phyloP scores from a whole-genome alignment of 163 green algal species.

The Scenedesmus sp. region DNA sequence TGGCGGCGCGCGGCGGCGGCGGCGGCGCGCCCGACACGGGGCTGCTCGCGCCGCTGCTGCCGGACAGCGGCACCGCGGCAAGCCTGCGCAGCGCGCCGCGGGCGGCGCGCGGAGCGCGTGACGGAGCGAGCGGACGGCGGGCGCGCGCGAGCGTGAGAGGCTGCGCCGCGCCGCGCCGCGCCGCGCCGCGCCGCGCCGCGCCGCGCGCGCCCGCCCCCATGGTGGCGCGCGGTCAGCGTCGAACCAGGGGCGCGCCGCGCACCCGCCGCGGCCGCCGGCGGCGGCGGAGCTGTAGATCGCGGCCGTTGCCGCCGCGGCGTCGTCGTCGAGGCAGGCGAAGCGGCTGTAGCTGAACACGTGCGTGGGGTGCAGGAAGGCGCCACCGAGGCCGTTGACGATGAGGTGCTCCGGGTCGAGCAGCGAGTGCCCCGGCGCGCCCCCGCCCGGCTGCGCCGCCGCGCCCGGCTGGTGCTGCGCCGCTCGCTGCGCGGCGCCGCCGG shows the following conservation, averaged over 20 bases:
- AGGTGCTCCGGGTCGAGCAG: constrained; percentile 85
- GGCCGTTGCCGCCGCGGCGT: constrained; percentile 55
- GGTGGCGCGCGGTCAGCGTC: too few relatives aligned
- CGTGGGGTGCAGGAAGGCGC: constrained; percentile 90
- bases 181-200: too few relatives aligned
- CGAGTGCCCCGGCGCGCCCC: neutral
- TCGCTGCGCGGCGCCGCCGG: neutral
- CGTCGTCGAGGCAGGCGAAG: constrained; percentile 50
- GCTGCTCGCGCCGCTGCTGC: constrained; percentile 13
- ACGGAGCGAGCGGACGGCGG: too few relatives aligned
- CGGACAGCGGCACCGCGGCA: neutral
- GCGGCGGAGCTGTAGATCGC: constrained; percentile 37
- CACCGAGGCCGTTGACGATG: constrained; percentile 79
- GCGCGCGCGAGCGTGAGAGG: too few relatives aligned
- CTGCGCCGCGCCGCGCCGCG: too few relatives aligned
- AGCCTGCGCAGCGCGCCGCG: too few relatives aligned
- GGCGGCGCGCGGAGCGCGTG: too few relatives aligned
- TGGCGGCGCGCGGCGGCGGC: too few relatives aligned
- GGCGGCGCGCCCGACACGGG: too few relatives aligned
- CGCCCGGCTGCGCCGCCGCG: neutral
- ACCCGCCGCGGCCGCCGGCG: neutral
- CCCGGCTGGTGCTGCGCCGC: neutral
- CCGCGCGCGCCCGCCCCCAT: too few relatives aligned
- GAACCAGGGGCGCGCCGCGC: too few relatives aligned
- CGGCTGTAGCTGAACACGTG: constrained; percentile 64